Percentiles rank a stretch among this genome's conserved stretches.
Conservation (phyloP, 1,139 yeast genomes). For the Candida dubliniensis region DNA sequence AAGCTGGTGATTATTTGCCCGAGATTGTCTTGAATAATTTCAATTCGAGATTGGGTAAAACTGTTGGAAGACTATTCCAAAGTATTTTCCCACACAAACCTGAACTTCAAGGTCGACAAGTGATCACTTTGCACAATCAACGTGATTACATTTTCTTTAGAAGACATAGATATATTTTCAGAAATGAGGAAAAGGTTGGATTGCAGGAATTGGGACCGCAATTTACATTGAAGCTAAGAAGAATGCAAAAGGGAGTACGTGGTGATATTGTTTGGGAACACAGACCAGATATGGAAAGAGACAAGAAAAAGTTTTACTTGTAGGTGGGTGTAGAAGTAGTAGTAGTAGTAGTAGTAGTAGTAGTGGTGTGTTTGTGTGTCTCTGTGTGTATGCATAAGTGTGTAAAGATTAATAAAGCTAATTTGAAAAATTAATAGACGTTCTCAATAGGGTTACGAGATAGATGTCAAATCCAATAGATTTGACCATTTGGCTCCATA, state of each 20-base stretch:
- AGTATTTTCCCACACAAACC: slow-evolving; percentile 90
- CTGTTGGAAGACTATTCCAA: slow-evolving; percentile 90
- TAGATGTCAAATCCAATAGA: no score
- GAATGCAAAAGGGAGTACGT: slow-evolving; percentile 87
- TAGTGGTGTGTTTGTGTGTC: neutral
- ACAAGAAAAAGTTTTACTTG: slow-evolving; percentile 86
- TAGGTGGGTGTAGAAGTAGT: slow-evolving; percentile 24
- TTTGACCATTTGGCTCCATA: no score
- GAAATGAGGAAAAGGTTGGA: slow-evolving; percentile 89
- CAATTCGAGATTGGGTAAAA: slow-evolving; percentile 86
- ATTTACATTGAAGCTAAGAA: slow-evolving; percentile 82
- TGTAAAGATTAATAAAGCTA: no score
- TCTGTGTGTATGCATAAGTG: neutral
- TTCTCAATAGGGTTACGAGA: no score
- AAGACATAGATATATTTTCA: slow-evolving; percentile 88
- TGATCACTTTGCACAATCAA: slow-evolving; percentile 91
- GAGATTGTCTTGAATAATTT: slow-evolving; percentile 90
- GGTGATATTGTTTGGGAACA: slow-evolving; percentile 97
- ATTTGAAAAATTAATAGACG: no score
- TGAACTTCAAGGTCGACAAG: slow-evolving; percentile 93
- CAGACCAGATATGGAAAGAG: slow-evolving; percentile 93
- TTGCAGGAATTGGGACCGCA: slow-evolving; percentile 96
- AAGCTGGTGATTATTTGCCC: slow-evolving; percentile 86
- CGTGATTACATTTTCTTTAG: slow-evolving; percentile 93
- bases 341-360: neutral